Evolutionary conservation across 1,139 yeast species (phyloP).

Genomic region (Pichia sp.): DNA sequence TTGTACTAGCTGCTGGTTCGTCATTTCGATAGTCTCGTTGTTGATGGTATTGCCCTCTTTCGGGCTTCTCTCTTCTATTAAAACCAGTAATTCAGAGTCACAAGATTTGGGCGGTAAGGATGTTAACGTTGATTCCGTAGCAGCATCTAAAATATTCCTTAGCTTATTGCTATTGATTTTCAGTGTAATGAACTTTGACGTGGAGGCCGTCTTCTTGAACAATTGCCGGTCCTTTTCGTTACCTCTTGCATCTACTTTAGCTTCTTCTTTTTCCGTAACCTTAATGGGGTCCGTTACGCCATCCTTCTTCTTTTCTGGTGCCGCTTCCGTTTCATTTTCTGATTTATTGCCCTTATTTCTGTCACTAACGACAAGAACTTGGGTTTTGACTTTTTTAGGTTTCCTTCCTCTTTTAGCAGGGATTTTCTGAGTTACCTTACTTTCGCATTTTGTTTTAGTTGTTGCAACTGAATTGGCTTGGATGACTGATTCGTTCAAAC

Average conservation of each 20-base stretch:
- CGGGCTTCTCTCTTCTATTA: neutral
- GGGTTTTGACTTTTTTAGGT: neutral
- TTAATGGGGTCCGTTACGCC: too few relatives aligned
- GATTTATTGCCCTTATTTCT: too few relatives aligned
- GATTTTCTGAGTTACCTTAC: neutral
- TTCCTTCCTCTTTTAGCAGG: neutral
- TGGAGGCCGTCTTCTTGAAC: neutral
- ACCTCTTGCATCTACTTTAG: neutral
- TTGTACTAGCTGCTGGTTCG: neutral
- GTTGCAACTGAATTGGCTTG: too few relatives aligned
- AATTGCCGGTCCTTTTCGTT: neutral
- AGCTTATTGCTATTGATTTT: neutral
- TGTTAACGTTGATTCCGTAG: neutral
- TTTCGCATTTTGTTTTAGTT: neutral
- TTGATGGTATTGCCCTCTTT: neutral
- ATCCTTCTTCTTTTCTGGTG: too few relatives aligned
- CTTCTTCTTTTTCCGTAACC: neutral
- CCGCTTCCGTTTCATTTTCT: too few relatives aligned
- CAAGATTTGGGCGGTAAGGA: neutral
- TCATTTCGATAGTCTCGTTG: neutral
- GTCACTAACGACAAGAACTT: neutral
- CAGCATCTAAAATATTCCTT: neutral
- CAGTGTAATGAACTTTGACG: slow-evolving; percentile 3
- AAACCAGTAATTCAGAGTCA: neutral
- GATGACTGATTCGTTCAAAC: too few relatives aligned